A percentile compares a stretch with the other conserved stretches of the same genome.
phyloP scores from a whole-genome alignment of 768 basidiomycete genomes.

The Hericium coralloides region DNA sequence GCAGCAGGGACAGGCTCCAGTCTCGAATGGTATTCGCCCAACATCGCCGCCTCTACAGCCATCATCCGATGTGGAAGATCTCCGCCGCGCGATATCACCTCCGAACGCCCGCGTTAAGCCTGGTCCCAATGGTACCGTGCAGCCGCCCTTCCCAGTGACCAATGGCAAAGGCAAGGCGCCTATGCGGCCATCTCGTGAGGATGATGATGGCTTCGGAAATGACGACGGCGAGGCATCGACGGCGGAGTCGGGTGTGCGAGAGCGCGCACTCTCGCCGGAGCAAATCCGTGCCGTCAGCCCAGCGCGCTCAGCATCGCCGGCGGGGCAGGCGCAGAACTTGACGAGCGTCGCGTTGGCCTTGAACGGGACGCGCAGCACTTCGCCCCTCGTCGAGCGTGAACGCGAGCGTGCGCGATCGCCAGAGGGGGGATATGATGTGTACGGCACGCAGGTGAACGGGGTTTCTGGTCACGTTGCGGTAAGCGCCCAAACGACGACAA shows the following conservation, averaged over 20 bases:
- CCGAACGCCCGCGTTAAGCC: slow-evolving; percentile 33
- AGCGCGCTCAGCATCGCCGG: slow-evolving; percentile 40
- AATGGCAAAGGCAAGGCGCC: slow-evolving; percentile 41
- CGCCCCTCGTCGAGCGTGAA: slow-evolving; percentile 41
- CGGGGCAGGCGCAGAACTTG: slow-evolving; percentile 36
- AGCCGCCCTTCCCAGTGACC: slow-evolving; percentile 24
- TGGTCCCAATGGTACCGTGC: slow-evolving; percentile 32
- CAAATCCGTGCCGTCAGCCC: slow-evolving; percentile 56
- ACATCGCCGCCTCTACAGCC: slow-evolving; percentile 52
- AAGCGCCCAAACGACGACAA: slow-evolving; percentile 55
- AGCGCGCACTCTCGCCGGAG: slow-evolving; percentile 52
- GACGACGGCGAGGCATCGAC: slow-evolving; percentile 43
- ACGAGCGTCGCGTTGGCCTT: slow-evolving; percentile 44
- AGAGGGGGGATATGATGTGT: slow-evolving; percentile 37
- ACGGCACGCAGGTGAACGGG: slow-evolving; percentile 28
- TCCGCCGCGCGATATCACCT: slow-evolving; percentile 62
- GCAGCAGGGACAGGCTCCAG: slow-evolving; percentile 7
- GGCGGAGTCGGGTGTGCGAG: slow-evolving; percentile 31
- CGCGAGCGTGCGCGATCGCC: slow-evolving; percentile 43
- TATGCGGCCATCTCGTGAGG: slow-evolving; percentile 37
- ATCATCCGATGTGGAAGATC: slow-evolving; percentile 41
- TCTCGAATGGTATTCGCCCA: slow-evolving; percentile 38
- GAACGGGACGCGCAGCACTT: slow-evolving; percentile 50
- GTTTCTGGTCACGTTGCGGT: slow-evolving; percentile 30
- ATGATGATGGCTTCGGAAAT: slow-evolving; percentile 42